phyloP scores from a whole-genome alignment of 176 grass and related monocot genomes.

The Saccharum spontaneum region DNA sequence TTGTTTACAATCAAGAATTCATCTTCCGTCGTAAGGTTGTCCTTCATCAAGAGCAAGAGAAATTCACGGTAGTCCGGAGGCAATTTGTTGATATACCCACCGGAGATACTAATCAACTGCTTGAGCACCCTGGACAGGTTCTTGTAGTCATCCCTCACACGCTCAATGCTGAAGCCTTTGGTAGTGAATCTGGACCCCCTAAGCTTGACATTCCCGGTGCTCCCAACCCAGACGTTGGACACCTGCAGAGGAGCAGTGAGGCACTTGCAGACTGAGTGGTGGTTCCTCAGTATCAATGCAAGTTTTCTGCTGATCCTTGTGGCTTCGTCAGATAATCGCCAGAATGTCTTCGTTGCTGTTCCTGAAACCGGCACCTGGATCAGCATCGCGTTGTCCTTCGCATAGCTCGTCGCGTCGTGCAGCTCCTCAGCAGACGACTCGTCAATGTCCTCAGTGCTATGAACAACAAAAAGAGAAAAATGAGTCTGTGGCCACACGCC shows the following conservation, averaged over 20 bases:
- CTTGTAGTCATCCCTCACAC: constrained; percentile 9
- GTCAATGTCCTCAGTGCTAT: constrained; percentile 6
- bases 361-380: not conserved
- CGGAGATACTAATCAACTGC: not conserved
- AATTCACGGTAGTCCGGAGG: not conserved
- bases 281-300: not conserved
- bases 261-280: not conserved
- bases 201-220: not conserved
- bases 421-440: constrained; percentile 6
- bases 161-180: not conserved
- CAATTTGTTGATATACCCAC: not conserved
- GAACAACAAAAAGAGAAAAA: not conserved
- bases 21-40: not conserved
- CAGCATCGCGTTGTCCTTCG: not conserved
- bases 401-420: not conserved
- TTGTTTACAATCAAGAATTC: constrained; percentile 2
- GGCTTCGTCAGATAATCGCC: not conserved
- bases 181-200: not conserved
- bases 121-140: not conserved
- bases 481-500: not conserved
- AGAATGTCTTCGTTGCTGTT: not conserved
- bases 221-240: not conserved
- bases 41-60: not conserved
- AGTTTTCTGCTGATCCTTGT: constrained; percentile 2
- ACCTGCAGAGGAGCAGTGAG: not conserved